These are phyloP conservation scores for Mycena floridula DNA, from an alignment of 768 basidiomycete species.

Conservation along the genomic window DNA sequence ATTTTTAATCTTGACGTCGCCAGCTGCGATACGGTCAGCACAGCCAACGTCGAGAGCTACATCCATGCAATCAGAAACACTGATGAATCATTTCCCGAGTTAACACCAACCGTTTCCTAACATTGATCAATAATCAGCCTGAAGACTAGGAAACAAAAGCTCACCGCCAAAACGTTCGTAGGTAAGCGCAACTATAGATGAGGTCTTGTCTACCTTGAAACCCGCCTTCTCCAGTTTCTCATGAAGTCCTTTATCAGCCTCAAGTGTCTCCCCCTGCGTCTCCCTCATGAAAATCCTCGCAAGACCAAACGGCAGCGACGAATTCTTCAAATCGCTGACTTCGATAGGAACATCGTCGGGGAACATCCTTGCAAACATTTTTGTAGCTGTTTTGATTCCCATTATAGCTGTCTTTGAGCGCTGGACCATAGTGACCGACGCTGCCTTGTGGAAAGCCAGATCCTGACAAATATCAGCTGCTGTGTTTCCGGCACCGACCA, in stretches of 20 bases:
- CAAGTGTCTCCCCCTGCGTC: constrained; percentile 12
- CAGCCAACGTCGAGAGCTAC: constrained; percentile 40
- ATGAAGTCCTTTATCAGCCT: constrained; percentile 24
- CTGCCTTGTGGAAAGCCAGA: constrained; percentile 23
- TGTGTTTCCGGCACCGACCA: too few species aligned
- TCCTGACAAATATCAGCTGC: constrained; percentile 34
- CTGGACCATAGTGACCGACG: constrained; percentile 38
- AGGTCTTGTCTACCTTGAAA: constrained; percentile 26
- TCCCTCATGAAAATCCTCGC: constrained; percentile 7
- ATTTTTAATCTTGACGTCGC: constrained; percentile 54
- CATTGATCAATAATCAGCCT: too few species aligned
- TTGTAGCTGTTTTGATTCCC: constrained; percentile 15
- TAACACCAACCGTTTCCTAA: too few species aligned
- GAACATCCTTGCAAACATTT: constrained; percentile 7
- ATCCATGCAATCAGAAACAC: background rate
- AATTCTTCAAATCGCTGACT: constrained; percentile 15
- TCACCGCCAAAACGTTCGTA: constrained; percentile 27
- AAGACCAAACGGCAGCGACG: constrained; percentile 8
- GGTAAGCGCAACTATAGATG: constrained; percentile 17
- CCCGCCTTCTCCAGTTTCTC: too few species aligned
- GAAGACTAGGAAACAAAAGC: too few species aligned
- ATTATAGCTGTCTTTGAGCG: constrained; percentile 33
- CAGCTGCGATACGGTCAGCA: constrained; percentile 43
- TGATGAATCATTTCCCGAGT: too few species aligned
- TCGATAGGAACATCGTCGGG: constrained; percentile 16